phyloP scores from a whole-genome alignment of 2,329 filamentous ascomycete genomes.

The Trichoderma endophyticum region DNA sequence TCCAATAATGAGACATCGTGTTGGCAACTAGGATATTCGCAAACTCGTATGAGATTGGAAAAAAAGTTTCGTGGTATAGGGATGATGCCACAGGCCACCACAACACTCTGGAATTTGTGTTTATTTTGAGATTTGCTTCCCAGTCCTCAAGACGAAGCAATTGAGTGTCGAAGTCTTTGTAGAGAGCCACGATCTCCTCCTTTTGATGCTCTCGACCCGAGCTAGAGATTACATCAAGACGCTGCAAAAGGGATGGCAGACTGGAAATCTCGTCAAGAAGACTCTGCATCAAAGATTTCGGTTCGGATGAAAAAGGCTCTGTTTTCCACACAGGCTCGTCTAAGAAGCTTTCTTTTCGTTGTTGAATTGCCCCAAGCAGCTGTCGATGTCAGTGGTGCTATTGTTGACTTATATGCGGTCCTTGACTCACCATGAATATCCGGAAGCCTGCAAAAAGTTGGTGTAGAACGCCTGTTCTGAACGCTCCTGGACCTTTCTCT shows the following conservation, averaged over 20 bases:
- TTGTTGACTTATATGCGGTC: background rate
- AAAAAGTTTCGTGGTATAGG: background rate
- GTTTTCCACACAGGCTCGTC: background rate
- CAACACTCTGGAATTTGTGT: background rate
- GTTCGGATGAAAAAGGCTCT: background rate
- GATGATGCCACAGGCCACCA: background rate
- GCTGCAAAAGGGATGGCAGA: background rate
- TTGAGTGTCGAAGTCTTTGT: background rate
- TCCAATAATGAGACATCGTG: background rate
- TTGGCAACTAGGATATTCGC: background rate
- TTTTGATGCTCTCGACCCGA: background rate
- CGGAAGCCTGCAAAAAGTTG: background rate
- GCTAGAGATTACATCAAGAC: background rate
- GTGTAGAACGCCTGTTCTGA: background rate
- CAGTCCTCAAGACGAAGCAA: background rate
- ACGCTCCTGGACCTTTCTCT: background rate
- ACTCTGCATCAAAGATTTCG: background rate
- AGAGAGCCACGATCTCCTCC: background rate
- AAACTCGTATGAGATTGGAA: background rate
- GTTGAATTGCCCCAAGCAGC: background rate
- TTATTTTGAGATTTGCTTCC: background rate
- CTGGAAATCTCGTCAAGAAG: background rate
- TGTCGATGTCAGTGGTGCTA: background rate
- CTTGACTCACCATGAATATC: background rate
- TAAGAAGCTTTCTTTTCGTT: background rate